Base-by-base conservation (phyloP, 2,329 filamentous ascomycete genomes). In the Macrophomina tecta region DNA sequence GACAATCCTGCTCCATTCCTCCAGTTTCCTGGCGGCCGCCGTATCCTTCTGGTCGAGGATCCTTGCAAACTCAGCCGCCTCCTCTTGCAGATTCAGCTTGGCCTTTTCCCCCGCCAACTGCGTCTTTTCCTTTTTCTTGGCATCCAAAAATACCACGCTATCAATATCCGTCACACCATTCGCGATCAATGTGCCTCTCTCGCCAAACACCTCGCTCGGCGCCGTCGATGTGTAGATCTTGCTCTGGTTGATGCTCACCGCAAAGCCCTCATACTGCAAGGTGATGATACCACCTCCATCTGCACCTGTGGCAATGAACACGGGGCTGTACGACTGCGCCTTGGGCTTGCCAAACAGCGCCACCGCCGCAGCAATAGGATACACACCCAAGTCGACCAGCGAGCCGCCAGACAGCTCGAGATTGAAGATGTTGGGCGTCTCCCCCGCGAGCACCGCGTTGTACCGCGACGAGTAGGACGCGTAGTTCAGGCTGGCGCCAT, bases 311-410 rank as follows among this genome's bases (percentile, higher is more conserved):
- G 66, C 66, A 63, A 82, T 76, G 60, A 80, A 80, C 52, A 78
- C 77, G 2, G 82, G 82, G 28, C 74, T 77, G 72, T 84, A 84
- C 12, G 73, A 73, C 18, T 78, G 74, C 8, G 75, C 69, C 38
- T 75, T 75, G 5, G 82, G 82, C 16, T 73, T 73, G 52, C 82
- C 82, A 69, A 84, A 84, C 28, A 84, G 77, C 1, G 80, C 81
- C 1, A 84, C 73, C 6, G 82, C 82, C 6, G 82, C 81, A 2
- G 80, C 76, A 53, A 84, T 76, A 28, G 80, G 80, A 70, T 84
- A 84, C 4, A 83, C 81, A 51, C 82, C 82, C 12, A 84, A 73
- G 68, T 84, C 82, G n/a, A 81, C 80, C 0, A 84, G 73, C 9
- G 78, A 78, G 60, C 82, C 82, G 55, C 82, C 82, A 55, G 77